These are phyloP conservation scores for Sugiyamaella mastotermitis DNA, from an alignment of 805 yeast species.

Conservation along the genomic window DNA sequence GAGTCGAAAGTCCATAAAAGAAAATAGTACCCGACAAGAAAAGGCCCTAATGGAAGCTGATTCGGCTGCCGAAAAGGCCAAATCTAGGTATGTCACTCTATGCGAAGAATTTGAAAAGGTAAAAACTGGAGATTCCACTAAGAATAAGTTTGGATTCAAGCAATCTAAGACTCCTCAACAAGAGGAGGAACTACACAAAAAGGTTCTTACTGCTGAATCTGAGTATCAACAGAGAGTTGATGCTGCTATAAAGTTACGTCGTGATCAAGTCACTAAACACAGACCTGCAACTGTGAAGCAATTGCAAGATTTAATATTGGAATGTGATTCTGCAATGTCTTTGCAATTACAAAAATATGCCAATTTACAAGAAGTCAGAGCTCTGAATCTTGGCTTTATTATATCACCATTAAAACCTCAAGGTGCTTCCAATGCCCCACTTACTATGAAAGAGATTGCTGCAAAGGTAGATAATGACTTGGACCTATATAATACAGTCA, in stretches of 20 bases:
- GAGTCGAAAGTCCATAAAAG: conserved; percentile 71
- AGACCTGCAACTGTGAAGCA: conserved; percentile 73
- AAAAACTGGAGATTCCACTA: conserved; percentile 73
- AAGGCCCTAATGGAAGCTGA: conserved; percentile 82
- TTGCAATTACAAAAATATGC: conserved; percentile 86
- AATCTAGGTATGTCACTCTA: conserved; percentile 63
- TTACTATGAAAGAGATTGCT: conserved; percentile 75
- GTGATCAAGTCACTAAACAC: conserved; percentile 61
- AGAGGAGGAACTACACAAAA: conserved; percentile 80
- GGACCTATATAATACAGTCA: conserved; percentile 67
- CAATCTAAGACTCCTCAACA: conserved; percentile 74
- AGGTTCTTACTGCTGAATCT: conserved; percentile 76
- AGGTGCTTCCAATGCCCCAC: conserved; percentile 37
- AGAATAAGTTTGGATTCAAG: conserved; percentile 73
- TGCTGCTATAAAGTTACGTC: conserved; percentile 64
- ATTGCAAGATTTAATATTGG: conserved; percentile 71
- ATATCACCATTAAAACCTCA: conserved; percentile 60
- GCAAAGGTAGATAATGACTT: conserved; percentile 74
- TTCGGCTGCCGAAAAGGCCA: conserved; percentile 81
- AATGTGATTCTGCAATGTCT: conserved; percentile 83
- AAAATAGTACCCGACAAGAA: conserved; percentile 74
- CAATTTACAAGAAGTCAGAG: conserved; percentile 75
- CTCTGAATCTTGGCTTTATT: conserved; percentile 79
- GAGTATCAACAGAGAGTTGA: conserved; percentile 79
- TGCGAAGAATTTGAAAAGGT: conserved; percentile 85